A percentile compares a stretch with the other conserved stretches of the same genome.
phyloP scores from a whole-genome alignment of 1,284 basidiomycete species.

The Rhodofomes roseus region DNA sequence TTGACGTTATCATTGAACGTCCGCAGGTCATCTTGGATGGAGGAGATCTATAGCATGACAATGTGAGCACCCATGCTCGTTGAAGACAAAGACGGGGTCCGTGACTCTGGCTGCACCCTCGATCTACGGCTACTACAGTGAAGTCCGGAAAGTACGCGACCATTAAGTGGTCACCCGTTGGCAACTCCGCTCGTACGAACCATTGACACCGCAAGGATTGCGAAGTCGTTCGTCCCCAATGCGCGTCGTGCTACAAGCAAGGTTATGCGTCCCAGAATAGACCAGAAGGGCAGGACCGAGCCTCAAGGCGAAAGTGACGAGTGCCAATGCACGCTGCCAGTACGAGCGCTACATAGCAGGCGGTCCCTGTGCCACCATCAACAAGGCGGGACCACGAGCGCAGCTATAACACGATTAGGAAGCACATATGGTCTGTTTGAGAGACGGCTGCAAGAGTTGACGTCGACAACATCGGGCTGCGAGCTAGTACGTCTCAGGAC shows the following conservation, averaged over 20 bases:
- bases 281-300: no score
- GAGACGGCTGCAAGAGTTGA: not conserved
- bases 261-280: no score
- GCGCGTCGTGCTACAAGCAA: no score
- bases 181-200: no score
- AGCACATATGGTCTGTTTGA: not conserved
- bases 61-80: not conserved
- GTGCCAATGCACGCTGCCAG: no score
- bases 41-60: constrained; percentile 48
- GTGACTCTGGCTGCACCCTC: not conserved
- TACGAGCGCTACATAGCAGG: not conserved
- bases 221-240: no score
- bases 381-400: not conserved
- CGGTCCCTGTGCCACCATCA: not conserved
- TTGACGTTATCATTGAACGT: constrained; percentile 70
- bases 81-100: not conserved
- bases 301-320: no score
- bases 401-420: not conserved
- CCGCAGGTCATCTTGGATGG: constrained; percentile 68
- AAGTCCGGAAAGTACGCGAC: no score
- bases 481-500: not conserved
- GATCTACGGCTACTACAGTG: not conserved
- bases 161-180: no score
- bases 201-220: no score
- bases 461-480: not conserved